Base-by-base conservation (phyloP, 2,329 filamentous ascomycete species). In the Coccinonectria pachysandricola region DNA sequence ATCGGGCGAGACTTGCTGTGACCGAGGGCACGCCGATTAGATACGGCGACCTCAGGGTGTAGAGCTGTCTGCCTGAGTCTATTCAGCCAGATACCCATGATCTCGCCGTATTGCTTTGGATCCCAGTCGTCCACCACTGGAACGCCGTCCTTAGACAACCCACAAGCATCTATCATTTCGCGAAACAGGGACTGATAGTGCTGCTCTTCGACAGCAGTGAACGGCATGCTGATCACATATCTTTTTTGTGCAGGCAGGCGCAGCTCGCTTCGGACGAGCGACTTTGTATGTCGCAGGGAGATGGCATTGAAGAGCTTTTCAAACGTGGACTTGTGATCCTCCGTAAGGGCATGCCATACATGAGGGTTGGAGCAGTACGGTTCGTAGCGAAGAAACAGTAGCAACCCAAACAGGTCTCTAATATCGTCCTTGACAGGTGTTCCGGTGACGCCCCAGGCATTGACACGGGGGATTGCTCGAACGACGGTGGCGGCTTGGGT, bases 131-230 rank as follows among this genome's bases (percentile, higher is more conserved):
- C 65, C 3, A 45, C 36, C 1, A 72, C 34, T 0, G 85, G 82
- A 3, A 58, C 60, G 0, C 88, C 87, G 14, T 72, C 59, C 0
- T 59, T 43, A 40, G 75, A 65, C 6, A 96, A 52, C 2, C 71
- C 75, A 35, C 77, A 81, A 2, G 72, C 71, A 15, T 75, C 65
- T 26, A 75, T 75, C 71, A 94, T 85, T 35, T 82, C 64, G 24
- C 75, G 68, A 47, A 88, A 86, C 3, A 93, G 54, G 6, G 75
- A 71, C 21, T 70, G 65, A 45, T 96, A 96, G 46, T 93, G 76
- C 46, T 95, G 84, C 47, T 95, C 83, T 49, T 96, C 91, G 8
- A 96, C 72, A 0, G 83, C 74, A 0, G 81, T 91, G 45, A 96
- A 93, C 0, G 91, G 85, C 50, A 94, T 76, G 2, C 80, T 91